Evolutionary conservation across 768 basidiomycete species (phyloP), one percentile per base, ranked within the genome.

Genomic region (Lyophyllum atratum): DNA sequence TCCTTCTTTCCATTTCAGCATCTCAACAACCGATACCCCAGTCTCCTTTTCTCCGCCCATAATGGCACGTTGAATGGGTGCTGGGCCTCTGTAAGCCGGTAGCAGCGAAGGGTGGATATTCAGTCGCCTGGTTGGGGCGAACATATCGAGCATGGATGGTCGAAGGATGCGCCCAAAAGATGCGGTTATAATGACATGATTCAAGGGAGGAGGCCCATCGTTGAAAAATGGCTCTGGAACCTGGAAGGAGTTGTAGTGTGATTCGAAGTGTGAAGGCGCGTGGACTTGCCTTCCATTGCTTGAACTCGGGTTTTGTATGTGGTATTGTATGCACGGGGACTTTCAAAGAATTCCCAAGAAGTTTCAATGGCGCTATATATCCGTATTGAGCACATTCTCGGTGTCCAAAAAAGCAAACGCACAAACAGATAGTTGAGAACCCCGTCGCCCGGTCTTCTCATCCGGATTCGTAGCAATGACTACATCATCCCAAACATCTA

Each of bases 41-140:
- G 90, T 92, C 59, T 82, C 78, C 5, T 65, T 66, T 49, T 86
- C 86, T 2, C 84, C 85, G 57, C 87, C 84, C 43, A 91, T 72
- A 39, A 98, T 77, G 0, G 88, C 81, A 64, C 86, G 89, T 65
- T 97, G 95, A 37, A 98, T 91, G 0, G 95, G 95, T 2, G 93
- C 92, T 9, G 95, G 85, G 0, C 95, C 95, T n/a, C 95, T 85
- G 69, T 92, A 95, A 25, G 80, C 76, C 0, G 95, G 95, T 31
- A 98, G 80, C 0, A 93, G 74, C 33, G 94, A 95, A 0, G 94
- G 93, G 64, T 98, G 95, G 6, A 98, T 85, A 65, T 98, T 97
- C 34, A 98, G 75, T 22, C 89, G 76, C 45, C 84, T 81, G 0
- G 70, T 64, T 0, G 76, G 75, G 0, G 73, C 78, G 65, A 96